Evolutionary conservation across 495 filamentous ascomycete species (phyloP).

Genomic region (Penicillium bialowiezense): DNA sequence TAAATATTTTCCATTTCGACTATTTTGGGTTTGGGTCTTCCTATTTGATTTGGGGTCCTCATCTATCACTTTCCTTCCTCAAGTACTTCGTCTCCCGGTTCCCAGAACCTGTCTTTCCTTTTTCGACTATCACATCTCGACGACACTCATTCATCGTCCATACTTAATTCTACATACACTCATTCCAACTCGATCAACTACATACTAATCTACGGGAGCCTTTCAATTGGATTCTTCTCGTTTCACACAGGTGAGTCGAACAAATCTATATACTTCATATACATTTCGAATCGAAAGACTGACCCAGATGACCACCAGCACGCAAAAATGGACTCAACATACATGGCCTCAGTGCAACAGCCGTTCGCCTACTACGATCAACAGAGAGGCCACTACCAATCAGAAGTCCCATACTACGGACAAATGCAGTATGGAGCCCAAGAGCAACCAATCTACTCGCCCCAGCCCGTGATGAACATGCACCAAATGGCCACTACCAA

Average conservation of each 20-base stretch:
- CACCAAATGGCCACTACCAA: constrained; percentile 65
- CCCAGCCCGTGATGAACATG: constrained; percentile 64
- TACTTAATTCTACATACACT: constrained; percentile 6
- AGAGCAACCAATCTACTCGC: constrained; percentile 36
- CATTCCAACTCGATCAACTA: neutral
- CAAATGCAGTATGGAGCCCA: constrained; percentile 44
- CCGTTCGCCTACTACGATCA: constrained; percentile 95
- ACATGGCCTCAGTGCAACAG: constrained; percentile 59
- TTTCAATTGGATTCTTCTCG: neutral
- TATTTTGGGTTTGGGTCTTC: constrained; percentile 12
- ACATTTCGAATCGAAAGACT: no score
- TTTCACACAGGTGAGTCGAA: constrained; percentile 2
- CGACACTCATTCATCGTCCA: constrained; percentile 7
- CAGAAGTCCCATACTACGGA: constrained; percentile 46
- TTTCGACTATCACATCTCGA: neutral
- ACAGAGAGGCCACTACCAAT: constrained; percentile 80
- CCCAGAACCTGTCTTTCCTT: constrained; percentile 11
- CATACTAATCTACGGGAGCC: constrained; percentile 7
- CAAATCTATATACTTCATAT: no score
- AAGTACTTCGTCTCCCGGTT: constrained; percentile 9
- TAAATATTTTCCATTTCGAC: neutral
- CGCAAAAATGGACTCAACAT: constrained; percentile 55
- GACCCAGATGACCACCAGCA: no score
- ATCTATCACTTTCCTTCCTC: constrained; percentile 7
- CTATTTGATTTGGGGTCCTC: constrained; percentile 5